Evolutionary conservation across 1,284 basidiomycete species (phyloP).

Genomic region (Peniophora sp.): DNA sequence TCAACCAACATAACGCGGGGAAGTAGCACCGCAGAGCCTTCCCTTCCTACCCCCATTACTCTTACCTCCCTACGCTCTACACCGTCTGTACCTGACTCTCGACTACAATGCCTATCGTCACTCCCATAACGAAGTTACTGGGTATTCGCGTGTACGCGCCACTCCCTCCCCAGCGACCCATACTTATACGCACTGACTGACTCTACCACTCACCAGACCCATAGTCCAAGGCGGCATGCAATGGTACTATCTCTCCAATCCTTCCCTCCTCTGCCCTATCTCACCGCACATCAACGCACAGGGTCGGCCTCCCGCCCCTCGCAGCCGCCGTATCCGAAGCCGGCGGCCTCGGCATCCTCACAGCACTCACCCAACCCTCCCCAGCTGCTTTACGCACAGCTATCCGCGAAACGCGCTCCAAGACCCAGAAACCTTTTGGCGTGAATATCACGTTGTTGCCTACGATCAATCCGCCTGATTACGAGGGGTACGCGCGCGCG

Average conservation of each 20-base stretch:
- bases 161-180: neutral
- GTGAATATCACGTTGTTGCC: conserved; percentile 92
- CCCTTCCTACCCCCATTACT: too few relatives aligned
- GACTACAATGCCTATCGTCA: conserved; percentile 25
- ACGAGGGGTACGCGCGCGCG: conserved; percentile 73
- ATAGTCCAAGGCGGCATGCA: conserved; percentile 83
- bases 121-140: conserved; percentile 43
- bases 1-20: too few relatives aligned
- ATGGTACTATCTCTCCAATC: conserved; percentile 42
- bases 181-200: conserved; percentile 1
- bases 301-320: conserved; percentile 72
- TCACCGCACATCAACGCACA: conserved; percentile 18
- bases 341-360: conserved; percentile 82
- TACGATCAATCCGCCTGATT: conserved; percentile 87
- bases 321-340: conserved; percentile 81
- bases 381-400: conserved; percentile 80
- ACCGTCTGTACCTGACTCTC: too few relatives aligned
- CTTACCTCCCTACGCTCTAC: too few relatives aligned
- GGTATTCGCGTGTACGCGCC: conserved; percentile 45
- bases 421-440: conserved; percentile 76
- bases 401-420: conserved; percentile 70
- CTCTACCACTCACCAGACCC: conserved; percentile 38
- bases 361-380: conserved; percentile 81
- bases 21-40: too few relatives aligned
- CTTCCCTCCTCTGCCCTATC: neutral